phyloP scores from a whole-genome alignment of 768 basidiomycete species.

The Lactarius evosmus region DNA sequence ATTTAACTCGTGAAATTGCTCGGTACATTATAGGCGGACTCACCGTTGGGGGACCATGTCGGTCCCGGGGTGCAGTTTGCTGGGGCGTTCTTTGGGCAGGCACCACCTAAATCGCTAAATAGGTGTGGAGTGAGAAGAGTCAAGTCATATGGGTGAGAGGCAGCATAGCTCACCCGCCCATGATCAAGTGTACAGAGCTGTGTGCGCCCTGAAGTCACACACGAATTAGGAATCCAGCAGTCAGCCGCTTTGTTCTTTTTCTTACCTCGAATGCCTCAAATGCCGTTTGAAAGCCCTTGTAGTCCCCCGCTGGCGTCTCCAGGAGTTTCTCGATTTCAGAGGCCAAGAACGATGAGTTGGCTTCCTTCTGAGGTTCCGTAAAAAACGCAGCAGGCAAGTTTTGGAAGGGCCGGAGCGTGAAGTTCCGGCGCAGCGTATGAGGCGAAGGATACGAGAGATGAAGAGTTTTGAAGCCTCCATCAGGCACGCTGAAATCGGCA shows the following conservation, averaged over 20 bases:
- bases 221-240: neutral
- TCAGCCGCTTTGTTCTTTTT: neutral
- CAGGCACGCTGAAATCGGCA: constrained; percentile 28
- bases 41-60: constrained; percentile 37
- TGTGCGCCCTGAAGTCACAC: constrained; percentile 35
- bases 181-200: constrained; percentile 34
- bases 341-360: constrained; percentile 33
- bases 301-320: constrained; percentile 32
- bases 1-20: neutral
- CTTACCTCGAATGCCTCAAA: constrained; percentile 34
- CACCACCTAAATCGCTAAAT: constrained; percentile 33
- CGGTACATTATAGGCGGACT: neutral
- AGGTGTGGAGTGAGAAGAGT: neutral
- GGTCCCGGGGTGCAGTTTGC: constrained; percentile 32
- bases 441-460: constrained; percentile 36
- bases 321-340: constrained; percentile 31
- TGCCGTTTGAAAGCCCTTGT: constrained; percentile 33
- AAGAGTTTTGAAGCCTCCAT: constrained; percentile 34
- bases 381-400: constrained; percentile 14
- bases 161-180: constrained; percentile 34
- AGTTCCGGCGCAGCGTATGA: constrained; percentile 37
- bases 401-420: constrained; percentile 34
- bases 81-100: constrained; percentile 33
- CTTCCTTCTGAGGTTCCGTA: constrained; percentile 29
- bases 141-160: neutral